Evolutionary conservation across 139 green algal genomes (phyloP).

Genomic region (Auxenochlorella pyrenoidosa): DNA sequence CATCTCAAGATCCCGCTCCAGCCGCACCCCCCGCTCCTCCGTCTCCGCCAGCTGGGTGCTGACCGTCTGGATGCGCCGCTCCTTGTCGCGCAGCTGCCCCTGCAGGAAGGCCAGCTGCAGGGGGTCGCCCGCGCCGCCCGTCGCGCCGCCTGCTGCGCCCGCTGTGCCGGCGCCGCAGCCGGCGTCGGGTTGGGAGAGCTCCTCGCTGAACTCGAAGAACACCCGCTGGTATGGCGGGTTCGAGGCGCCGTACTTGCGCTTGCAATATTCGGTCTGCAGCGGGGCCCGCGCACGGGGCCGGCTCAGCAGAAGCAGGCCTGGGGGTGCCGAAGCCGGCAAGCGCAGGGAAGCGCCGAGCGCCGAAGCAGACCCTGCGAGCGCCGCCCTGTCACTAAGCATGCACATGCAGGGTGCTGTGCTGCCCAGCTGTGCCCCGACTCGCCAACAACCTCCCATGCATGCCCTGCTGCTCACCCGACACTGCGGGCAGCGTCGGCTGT

Average conservation of each 20-base stretch:
- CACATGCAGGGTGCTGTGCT: no score
- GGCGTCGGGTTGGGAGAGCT: neutral
- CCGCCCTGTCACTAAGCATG: no score
- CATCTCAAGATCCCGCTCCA: neutral
- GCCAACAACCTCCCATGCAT: neutral
- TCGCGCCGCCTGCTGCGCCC: neutral
- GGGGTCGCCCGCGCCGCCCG: neutral
- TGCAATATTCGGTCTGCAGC: neutral
- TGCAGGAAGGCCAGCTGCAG: conserved; percentile 25
- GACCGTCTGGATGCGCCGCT: conserved; percentile 31
- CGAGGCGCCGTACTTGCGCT: neutral
- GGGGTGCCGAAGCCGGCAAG: no score
- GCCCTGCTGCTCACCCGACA: conserved; percentile 22
- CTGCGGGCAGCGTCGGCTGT: conserved; percentile 15
- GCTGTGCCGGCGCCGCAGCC: neutral
- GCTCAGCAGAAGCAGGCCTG: no score
- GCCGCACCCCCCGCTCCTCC: neutral
- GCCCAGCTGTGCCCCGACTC: no score
- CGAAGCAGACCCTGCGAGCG: no score
- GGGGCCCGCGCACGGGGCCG: no score
- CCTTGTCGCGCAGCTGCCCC: conserved; percentile 34
- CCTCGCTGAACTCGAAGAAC: conserved; percentile 36
- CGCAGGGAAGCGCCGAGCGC: no score
- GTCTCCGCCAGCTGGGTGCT: neutral
- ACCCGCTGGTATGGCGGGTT: conserved; percentile 20